These are phyloP conservation scores for Aspergillus uvarum DNA, from an alignment of 2,329 filamentous ascomycete species.

Conservation along the genomic window DNA sequence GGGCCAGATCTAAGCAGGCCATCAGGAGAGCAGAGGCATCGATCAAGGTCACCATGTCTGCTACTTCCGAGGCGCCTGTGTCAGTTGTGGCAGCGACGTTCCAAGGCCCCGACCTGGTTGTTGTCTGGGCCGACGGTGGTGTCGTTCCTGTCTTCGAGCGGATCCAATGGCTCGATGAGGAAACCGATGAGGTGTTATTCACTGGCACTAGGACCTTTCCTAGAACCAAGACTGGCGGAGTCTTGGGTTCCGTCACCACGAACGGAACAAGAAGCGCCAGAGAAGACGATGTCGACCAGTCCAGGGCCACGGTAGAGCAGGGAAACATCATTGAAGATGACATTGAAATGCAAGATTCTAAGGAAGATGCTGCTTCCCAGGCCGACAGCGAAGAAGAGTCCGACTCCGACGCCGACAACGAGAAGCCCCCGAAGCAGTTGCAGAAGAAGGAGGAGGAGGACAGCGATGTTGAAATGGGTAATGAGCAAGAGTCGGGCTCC, in stretches of 20 bases:
- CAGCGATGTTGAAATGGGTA: conserved; percentile 34
- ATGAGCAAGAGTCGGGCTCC: conserved; percentile 34
- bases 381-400: conserved; percentile 27
- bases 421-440: conserved; percentile 17
- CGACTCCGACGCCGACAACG: conserved; percentile 24
- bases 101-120: conserved; percentile 46
- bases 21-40: conserved; percentile 47
- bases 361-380: conserved; percentile 36
- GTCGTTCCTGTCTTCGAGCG: conserved; percentile 52
- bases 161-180: conserved; percentile 47
- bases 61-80: conserved; percentile 40
- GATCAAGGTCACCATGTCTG: conserved; percentile 47
- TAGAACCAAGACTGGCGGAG: conserved; percentile 44
- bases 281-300: conserved; percentile 58
- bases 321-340: conserved; percentile 48
- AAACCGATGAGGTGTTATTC: conserved; percentile 46
- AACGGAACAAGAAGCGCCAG: conserved; percentile 54
- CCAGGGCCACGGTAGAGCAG: conserved; percentile 53
- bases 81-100: conserved; percentile 47
- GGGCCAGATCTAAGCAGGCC: conserved; percentile 46
- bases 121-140: conserved; percentile 52
- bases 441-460: conserved; percentile 19
- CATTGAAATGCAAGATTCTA: conserved; percentile 43
- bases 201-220: conserved; percentile 47
- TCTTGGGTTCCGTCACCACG: conserved; percentile 49